Evolutionary conservation across 1,139 yeast genomes (phyloP).

Genomic region (Candida freyschussii): DNA sequence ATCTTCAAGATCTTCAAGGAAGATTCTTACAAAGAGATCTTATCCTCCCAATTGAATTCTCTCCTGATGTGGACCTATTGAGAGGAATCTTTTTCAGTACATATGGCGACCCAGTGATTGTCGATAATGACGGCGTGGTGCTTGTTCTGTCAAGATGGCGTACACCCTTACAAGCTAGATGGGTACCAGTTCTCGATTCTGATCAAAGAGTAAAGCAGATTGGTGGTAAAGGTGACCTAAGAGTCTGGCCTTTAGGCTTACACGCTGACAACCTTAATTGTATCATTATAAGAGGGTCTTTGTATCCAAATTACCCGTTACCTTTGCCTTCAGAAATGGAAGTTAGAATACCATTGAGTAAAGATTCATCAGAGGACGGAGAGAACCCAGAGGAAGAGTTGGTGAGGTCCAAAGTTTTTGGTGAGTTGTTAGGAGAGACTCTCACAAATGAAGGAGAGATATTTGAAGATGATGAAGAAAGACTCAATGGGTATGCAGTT

Average conservation of each 20-base stretch:
- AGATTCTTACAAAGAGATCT: conserved; percentile 34
- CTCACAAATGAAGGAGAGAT: conserved; percentile 36
- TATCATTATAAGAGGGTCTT: conserved; percentile 62
- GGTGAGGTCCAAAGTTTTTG: conserved; percentile 32
- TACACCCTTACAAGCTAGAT: conserved; percentile 65
- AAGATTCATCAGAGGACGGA: conserved; percentile 27
- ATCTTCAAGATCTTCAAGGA: conserved; percentile 34
- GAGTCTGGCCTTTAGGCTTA: conserved; percentile 87
- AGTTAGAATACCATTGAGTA: conserved; percentile 55
- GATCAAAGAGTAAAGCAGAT: conserved; percentile 42
- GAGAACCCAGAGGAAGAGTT: conserved; percentile 39
- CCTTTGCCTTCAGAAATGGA: conserved; percentile 80
- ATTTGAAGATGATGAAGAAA: conserved; percentile 40
- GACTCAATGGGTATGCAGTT: conserved; percentile 45
- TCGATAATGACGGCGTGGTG: conserved; percentile 71
- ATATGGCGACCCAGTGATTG: conserved; percentile 84
- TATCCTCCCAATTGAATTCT: conserved; percentile 29
- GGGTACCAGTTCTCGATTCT: conserved; percentile 85
- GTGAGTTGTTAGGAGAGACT: conserved; percentile 33
- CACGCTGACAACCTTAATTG: conserved; percentile 65
- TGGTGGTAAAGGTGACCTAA: conserved; percentile 51
- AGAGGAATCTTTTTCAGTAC: conserved; percentile 78
- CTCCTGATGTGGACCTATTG: conserved; percentile 26
- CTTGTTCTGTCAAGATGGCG: conserved; percentile 77
- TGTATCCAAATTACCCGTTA: conserved; percentile 60